Evolutionary conservation across 345 rosid genomes (phyloP), one percentile per base, ranked within the genome.

Genomic region (Eucalyptus curtisii): DNA sequence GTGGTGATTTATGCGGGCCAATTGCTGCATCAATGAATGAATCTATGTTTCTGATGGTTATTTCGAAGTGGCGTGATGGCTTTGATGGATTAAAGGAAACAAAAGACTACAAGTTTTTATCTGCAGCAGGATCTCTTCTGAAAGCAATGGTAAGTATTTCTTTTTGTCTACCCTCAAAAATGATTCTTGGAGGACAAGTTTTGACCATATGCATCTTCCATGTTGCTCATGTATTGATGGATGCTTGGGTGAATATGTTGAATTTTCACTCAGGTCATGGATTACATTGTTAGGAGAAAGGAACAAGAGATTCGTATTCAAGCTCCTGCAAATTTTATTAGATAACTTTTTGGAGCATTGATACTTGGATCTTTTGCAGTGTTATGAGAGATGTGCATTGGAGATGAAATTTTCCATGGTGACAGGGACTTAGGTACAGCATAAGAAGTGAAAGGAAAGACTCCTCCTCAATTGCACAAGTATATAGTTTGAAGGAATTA

Each of bases 21-120:
- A 94, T 98, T 92, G 97, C 99, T 88, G 95, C 95, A 91, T 91
- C 99, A 79, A 95, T 97, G 93, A 95, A 96, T 88, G 99, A 98
- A 92, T 93, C 97, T 85, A 96, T 97, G 99, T 97, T 98, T 92
- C 81, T 85, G 86, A 93, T 98, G 86, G 95, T 98, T 90, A 90
- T 94, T 88, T 97, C 98, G 64, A 97, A 92, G 89, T 98, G 99
- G 99, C 96, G 94, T 79, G 71, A 85, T 91, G 96, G 97, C 85
- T 95, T 94, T 93, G 98, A 98, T 86, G 95, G 94, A 90, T 92
- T 96, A 93, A 97, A 98, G 92, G 95, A 97, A 92, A 95, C 98
- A 88, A 94, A 96, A 80, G 95, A 95, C 89, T 95, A 91, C 92
- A 94, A 91, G 92, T 97, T 96, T 93, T 88, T 97, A 85, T 95